Base-by-base conservation (phyloP, 345 rosid genomes). In the Camelina hispida region DNA sequence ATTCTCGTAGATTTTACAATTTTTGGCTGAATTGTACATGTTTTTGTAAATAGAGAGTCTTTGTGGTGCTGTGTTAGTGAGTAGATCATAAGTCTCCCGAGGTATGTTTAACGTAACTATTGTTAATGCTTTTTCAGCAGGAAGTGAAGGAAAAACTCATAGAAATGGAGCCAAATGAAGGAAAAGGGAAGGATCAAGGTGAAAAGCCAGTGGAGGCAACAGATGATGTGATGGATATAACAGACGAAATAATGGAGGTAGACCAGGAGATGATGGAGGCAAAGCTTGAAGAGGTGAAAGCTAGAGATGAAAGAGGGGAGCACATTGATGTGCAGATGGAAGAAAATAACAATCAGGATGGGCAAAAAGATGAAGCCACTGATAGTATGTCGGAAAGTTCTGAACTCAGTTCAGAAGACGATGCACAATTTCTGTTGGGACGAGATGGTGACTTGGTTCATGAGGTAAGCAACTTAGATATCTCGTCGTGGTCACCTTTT, bases 301-400 rank as follows among this genome's bases (percentile, higher is more conserved):
- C 34, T 16, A 34, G 8, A 23, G 69, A 62, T 37, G 56, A 20
- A 48, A 66, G 57, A 20, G 52, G 32, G 18, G 59, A 61, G 18
- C 50, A 34, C 30, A 44, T 13, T 61, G 81, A 59, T 60, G 69
- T 59, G 52, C 52, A n/a, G 38, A 72, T 72, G 81, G 69, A 60
- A 67, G 73, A 66, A 35, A 55, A 13, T 28, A 55, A 17, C 52
- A 55, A 23, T 32, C 64, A 66, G 62, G 68, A 32, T 44, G 74
- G 61, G 34, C 68, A 52, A 2, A 61, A 43, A 16, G 71, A 70
- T 30, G 78, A 60, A 72, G 87, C 82, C 73, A 34, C 68, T 20
- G 86, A 69, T 57, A 75, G 81, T 63, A 74, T 54, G 66, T 86
- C 89, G 62, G 76, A 82, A 30, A 88, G 85, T 81, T 87, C 97